Evolutionary conservation across 2,329 filamentous ascomycete genomes (phyloP).

Genomic region (Ophiosphaerella herpotricha): DNA sequence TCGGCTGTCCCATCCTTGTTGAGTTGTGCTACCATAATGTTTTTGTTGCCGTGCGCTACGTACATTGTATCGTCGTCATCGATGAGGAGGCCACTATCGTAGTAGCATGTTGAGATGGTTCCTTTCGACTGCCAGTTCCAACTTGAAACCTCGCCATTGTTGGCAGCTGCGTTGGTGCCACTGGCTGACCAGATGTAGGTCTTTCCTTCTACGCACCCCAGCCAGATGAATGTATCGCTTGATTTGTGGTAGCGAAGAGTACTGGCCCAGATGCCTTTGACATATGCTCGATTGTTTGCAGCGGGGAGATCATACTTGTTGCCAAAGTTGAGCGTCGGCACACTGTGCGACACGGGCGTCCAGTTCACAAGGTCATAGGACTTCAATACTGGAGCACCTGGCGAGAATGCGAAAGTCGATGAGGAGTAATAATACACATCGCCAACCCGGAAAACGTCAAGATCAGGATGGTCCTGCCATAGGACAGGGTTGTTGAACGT

Average conservation of each 20-base stretch:
- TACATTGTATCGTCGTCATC: slow-evolving; percentile 65
- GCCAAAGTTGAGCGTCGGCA: slow-evolving; percentile 45
- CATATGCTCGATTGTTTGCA: slow-evolving; percentile 51
- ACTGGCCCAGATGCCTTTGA: slow-evolving; percentile 62
- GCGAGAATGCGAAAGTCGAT: slow-evolving; percentile 62
- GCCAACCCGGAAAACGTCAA: slow-evolving; percentile 58
- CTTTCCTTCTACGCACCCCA: slow-evolving; percentile 58
- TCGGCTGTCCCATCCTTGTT: slow-evolving; percentile 54
- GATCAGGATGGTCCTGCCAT: slow-evolving; percentile 61
- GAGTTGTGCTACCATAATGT: slow-evolving; percentile 58
- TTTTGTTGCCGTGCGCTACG: slow-evolving; percentile 58
- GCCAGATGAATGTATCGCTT: slow-evolving; percentile 60
- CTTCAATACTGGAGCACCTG: slow-evolving; percentile 60
- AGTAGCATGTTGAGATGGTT: slow-evolving; percentile 56
- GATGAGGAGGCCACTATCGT: slow-evolving; percentile 62
- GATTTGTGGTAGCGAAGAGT: slow-evolving; percentile 58
- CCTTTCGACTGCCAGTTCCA: slow-evolving; percentile 50
- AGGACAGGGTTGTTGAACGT: slow-evolving; percentile 58
- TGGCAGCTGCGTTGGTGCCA: slow-evolving; percentile 44
- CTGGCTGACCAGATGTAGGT: slow-evolving; percentile 61
- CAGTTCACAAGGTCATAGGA: slow-evolving; percentile 62
- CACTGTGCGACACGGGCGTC: slow-evolving; percentile 48
- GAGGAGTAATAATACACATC: slow-evolving; percentile 61
- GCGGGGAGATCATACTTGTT: slow-evolving; percentile 55
- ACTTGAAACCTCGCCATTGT: slow-evolving; percentile 34